Evolutionary conservation across 495 filamentous ascomycete species (phyloP), one percentile per base, ranked within the genome.

Genomic region (Emericellopsis terricola): DNA sequence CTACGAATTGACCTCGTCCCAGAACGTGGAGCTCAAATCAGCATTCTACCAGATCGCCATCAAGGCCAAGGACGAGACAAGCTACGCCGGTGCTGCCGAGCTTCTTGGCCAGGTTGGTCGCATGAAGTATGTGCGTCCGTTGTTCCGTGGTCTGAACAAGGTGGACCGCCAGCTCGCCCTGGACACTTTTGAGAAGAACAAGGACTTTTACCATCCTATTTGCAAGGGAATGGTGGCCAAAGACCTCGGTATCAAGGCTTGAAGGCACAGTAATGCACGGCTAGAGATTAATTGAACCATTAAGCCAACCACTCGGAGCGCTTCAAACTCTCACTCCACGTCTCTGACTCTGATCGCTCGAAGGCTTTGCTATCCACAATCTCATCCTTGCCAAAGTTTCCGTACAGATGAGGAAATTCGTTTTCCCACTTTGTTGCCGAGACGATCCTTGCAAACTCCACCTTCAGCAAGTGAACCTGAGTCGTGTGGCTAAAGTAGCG

Each of bases 61-160:
- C 47, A 72, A 68, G 43, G 74, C 84, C 2, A 71, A 70, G 31
- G 77, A 79, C 42, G 51, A 63, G 40, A 68, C 52, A 19, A 62
- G 79, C 2, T 78, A 84, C 41, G 50, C 69, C 26, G 71, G 75
- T 0, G 69, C 82, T 0, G 74, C 74, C 4, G 72, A 81, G 33
- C 60, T 92, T 11, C 60, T 94, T 24, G 78, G 81, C 3, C 64
- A 64, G 11, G 83, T 93, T 40, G 87, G 87, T 3, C 69, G 89
- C 33, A 94, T 97, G 87, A 97, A 97, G 66, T 94, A 87, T 52
- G 84, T 94, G 35, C 66, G 84, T 39, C 80, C 85, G 33, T 52
- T 97, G 52, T 89, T 72, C 59, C 68, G 74, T 41, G 59, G 67
- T 36, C 56, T 96, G 43, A 75, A 76, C 42, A 70, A 72, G 43